Base-by-base conservation (phyloP, 768 basidiomycete genomes). In the Phlegmacium glaucopus region DNA sequence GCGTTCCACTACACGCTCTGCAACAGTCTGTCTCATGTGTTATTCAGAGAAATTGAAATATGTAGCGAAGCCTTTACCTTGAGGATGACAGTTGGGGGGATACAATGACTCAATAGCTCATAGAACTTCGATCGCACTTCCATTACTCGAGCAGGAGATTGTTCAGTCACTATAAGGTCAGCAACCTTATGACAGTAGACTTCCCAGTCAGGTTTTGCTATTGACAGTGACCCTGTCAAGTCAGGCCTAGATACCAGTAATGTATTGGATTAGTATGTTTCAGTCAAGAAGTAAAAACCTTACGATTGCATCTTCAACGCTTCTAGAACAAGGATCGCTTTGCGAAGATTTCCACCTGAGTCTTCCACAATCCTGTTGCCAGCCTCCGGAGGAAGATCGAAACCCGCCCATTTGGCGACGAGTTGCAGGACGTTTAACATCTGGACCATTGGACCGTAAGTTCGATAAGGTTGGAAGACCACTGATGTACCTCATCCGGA, bases 141-240 rank as follows among this genome's bases (percentile, higher is more conserved):
- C 80, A 96, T 87, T 41, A 98, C 83, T 48, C 84, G 81, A 45
- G 85, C 80, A 15, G 96, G 93, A 25, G 84, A 82, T 68, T 99
- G 96, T 58, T 96, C 92, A 51, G 80, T 75, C 13, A 97, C 71
- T 52, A 99, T 94, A 59, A 90, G 70, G 63, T 94, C 92, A 11
- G 88, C 94, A 9, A 97, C 85, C 62, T 93, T 92, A 55, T 85
- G 76, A 56, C 94, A 96, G 62, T 96, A 99, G 9, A 88, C 90
- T 66, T 99, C 96, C 96, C 96, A 99, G 61, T 99, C 96, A n/a
- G 96, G 94, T 67, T 97, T 94, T 11, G 94, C 92, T 47, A 95
- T 92, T 28, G 78, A 76, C 47, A 93, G 68, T 32, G 87, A 70
- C 27, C 89, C 88, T 4, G 82, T 78, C 32, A 95, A 75, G 63